phyloP scores from a whole-genome alignment of 495 filamentous ascomycete genomes.

The Lasiosphaeria miniovina region DNA sequence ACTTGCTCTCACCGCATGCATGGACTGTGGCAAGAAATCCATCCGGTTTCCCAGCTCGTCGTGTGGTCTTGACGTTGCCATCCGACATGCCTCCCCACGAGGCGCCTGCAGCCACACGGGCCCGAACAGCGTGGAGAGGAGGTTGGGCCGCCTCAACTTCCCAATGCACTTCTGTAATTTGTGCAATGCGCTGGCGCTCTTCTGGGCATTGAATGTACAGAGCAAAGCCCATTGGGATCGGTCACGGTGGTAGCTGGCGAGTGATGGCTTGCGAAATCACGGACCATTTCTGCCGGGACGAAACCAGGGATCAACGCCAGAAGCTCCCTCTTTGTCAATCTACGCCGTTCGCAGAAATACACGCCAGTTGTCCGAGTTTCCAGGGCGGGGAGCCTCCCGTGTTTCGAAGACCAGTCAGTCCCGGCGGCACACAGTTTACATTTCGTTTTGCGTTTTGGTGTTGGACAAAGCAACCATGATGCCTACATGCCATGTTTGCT shows the following conservation, averaged over 20 bases:
- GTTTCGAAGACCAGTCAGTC: conserved; percentile 21
- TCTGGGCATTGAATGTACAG: conserved; percentile 3
- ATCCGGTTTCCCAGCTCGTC: neutral
- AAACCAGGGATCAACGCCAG: neutral
- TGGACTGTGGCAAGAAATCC: conserved; percentile 1
- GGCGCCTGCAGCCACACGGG: conserved; percentile 14
- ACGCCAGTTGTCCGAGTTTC: neutral
- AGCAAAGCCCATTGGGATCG: neutral
- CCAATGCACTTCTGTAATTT: neutral
- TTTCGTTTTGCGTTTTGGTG: neutral
- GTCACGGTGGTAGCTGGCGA: neutral
- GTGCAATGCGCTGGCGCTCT: conserved; percentile 10
- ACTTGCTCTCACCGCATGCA: neutral
- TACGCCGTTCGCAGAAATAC: conserved; percentile 4
- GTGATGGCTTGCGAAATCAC: neutral
- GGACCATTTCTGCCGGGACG: conserved; percentile 5
- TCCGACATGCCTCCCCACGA: conserved; percentile 11
- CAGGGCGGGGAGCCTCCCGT: conserved; percentile 6
- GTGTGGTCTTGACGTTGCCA: neutral
- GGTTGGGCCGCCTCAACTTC: neutral
- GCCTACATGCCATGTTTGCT: neutral
- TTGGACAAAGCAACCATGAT: conserved; percentile 4
- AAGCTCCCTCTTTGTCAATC: conserved; percentile 5
- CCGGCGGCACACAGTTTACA: conserved; percentile 13
- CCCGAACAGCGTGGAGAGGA: neutral